phyloP scores from a whole-genome alignment of 2,329 filamentous ascomycete genomes.

The Mycosphaerella arachidis region DNA sequence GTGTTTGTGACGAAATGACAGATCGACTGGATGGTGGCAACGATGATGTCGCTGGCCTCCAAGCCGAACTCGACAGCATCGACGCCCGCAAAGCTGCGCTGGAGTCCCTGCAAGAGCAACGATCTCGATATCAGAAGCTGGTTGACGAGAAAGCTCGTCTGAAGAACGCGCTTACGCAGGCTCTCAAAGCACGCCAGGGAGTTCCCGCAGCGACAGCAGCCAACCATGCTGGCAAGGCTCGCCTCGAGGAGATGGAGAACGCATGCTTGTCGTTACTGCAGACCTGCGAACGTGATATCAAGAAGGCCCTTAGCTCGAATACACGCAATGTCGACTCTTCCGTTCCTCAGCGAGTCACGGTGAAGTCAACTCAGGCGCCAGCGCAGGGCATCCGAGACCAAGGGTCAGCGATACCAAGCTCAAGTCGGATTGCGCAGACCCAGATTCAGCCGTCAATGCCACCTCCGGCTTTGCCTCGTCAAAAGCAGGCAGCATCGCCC shows the following conservation, averaged over 20 bases:
- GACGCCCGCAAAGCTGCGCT: slow-evolving; percentile 15
- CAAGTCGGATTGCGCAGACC: slow-evolving; percentile 32
- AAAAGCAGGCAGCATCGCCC: neutral
- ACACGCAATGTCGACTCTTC: neutral
- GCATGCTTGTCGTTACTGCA: slow-evolving; percentile 23
- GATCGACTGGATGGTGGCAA: slow-evolving; percentile 20
- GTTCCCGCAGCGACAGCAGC: slow-evolving; percentile 21
- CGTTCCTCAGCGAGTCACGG: slow-evolving; percentile 18
- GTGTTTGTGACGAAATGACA: slow-evolving; percentile 20
- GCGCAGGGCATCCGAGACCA: neutral
- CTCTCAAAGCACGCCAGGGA: slow-evolving; percentile 20
- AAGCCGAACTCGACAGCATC: slow-evolving; percentile 19
- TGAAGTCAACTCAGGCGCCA: slow-evolving; percentile 29
- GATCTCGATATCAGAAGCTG: slow-evolving; percentile 19
- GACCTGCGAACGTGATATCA: slow-evolving; percentile 23
- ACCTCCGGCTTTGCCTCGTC: slow-evolving; percentile 10
- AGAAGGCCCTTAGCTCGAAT: slow-evolving; percentile 10
- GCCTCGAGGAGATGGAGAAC: slow-evolving; percentile 23
- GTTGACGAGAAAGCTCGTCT: slow-evolving; percentile 21
- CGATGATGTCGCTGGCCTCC: slow-evolving; percentile 15
- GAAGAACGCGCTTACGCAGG: slow-evolving; percentile 19
- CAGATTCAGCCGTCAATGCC: slow-evolving; percentile 23
- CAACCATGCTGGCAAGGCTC: slow-evolving; percentile 24
- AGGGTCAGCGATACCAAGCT: slow-evolving; percentile 19
- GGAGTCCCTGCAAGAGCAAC: slow-evolving; percentile 16